Evolutionary conservation across 1,284 basidiomycete genomes (phyloP).

Genomic region (Ganoderma multipileum): DNA sequence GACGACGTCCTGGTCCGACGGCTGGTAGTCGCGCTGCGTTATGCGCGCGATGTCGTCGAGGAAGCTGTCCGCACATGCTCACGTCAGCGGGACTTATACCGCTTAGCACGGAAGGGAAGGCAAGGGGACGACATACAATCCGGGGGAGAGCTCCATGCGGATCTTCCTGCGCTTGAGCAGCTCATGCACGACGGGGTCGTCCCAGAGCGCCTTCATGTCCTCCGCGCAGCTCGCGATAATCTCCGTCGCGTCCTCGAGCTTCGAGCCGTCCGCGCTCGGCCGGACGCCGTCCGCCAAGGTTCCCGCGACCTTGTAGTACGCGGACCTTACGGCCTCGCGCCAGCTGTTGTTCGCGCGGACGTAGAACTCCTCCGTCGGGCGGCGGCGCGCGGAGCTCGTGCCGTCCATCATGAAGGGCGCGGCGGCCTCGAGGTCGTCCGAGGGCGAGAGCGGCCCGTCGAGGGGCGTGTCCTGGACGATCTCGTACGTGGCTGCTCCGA

Average conservation of each 20-base stretch:
- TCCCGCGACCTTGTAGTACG: conserved; percentile 16
- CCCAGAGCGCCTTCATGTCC: conserved; percentile 72
- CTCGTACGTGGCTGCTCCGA: conserved; percentile 58
- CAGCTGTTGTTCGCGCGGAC: conserved; percentile 40
- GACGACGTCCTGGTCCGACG: conserved; percentile 75
- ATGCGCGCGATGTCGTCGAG: conserved; percentile 72
- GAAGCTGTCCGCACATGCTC: conserved; percentile 43
- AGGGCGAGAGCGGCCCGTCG: conserved; percentile 17
- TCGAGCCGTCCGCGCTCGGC: conserved; percentile 18
- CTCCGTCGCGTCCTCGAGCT: conserved; percentile 56
- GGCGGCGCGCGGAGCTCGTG: conserved; percentile 11
- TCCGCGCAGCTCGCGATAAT: conserved; percentile 65
- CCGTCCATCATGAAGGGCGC: conserved; percentile 28
- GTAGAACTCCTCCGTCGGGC: conserved; percentile 39
- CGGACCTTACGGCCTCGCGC: conserved; percentile 34
- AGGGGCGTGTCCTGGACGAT: conserved; percentile 23
- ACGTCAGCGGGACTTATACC: not conserved
- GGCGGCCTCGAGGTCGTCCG: conserved; percentile 26
- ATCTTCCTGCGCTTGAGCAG: conserved; percentile 57
- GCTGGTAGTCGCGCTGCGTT: conserved; percentile 62
- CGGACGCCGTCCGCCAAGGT: conserved; percentile 3
- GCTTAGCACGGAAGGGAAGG: not conserved
- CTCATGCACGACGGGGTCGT: conserved; percentile 62
- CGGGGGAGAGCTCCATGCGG: conserved; percentile 67
- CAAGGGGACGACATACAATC: conserved; percentile 60